Conservation (phyloP, 2,329 filamentous ascomycete species). For the Hypoxylon sp. region DNA sequence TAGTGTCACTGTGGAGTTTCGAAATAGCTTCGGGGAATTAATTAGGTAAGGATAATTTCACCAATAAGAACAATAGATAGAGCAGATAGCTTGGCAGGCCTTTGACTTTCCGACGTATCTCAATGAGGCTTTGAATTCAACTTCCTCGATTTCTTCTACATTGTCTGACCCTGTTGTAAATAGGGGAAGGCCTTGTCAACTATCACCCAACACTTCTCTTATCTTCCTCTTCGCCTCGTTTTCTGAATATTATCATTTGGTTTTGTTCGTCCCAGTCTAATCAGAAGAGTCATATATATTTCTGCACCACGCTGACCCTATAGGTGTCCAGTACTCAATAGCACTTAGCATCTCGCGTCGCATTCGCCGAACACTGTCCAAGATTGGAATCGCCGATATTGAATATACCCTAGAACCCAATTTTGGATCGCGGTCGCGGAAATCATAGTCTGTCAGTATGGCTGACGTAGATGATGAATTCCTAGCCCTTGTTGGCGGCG, state of each 20-base stretch:
- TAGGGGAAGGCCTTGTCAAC: conserved; percentile 12
- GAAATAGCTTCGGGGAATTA: conserved; percentile 11
- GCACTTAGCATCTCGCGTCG: conserved; percentile 9
- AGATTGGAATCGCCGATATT: not conserved
- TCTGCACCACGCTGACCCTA: not conserved
- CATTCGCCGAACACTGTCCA: conserved; percentile 5
- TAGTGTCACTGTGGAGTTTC: not conserved
- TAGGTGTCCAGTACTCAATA: not conserved
- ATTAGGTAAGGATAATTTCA: conserved; percentile 1
- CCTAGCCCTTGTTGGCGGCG: conserved; percentile 89
- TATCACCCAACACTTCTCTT: conserved; percentile 1
- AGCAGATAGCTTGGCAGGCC: conserved; percentile 2
- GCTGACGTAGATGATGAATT: conserved; percentile 94
- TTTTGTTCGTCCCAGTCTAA: not conserved
- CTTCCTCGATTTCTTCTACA: conserved; percentile 17
- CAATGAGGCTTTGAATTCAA: conserved; percentile 30
- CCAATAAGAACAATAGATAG: conserved; percentile 16
- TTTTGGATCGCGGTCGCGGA: conserved; percentile 4
- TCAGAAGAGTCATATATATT: not conserved
- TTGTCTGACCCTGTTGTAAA: conserved; percentile 13
- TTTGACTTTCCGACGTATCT: conserved; percentile 3
- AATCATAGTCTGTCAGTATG: conserved; percentile 67
- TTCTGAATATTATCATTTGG: conserved; percentile 29
- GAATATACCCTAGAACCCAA: conserved; percentile 5
- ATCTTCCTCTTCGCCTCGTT: not conserved